A percentile compares a stretch with the other conserved stretches of the same genome.
Conservation (phyloP, 139 green algal genomes). For the Chlamydomonas incerta region DNA sequence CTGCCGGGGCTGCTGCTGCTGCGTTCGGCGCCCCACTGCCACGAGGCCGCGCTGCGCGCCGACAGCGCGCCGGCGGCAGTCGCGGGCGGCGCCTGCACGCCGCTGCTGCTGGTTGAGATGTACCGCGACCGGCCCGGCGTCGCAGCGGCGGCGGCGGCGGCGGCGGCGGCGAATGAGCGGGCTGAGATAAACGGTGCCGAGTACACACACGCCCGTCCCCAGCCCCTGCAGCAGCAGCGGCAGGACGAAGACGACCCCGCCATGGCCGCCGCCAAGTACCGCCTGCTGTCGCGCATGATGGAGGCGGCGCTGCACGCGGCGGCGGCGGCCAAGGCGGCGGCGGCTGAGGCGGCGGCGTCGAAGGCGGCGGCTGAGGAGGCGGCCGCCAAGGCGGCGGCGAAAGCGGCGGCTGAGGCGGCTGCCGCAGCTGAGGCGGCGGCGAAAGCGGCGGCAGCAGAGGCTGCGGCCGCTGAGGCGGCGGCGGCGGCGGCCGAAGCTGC, state of each 20-base stretch:
- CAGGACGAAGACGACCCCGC: background rate
- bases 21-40: background rate
- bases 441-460: too few relatives aligned
- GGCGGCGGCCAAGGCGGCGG: too few relatives aligned
- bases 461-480: too few relatives aligned
- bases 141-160: background rate
- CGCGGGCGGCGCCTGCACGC: background rate
- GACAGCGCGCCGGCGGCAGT: background rate
- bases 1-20: background rate
- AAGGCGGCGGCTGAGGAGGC: too few relatives aligned
- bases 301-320: background rate
- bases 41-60: too few relatives aligned
- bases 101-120: slow-evolving; percentile 9
- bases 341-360: too few relatives aligned
- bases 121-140: background rate
- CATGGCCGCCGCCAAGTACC: slow-evolving; percentile 1
- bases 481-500: too few relatives aligned
- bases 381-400: background rate
- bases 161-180: background rate
- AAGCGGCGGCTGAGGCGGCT: background rate
- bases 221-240: background rate
- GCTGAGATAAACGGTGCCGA: too few relatives aligned
- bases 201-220: too few relatives aligned
- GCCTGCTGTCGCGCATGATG: slow-evolving; percentile 4
- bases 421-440: background rate